Percentiles rank a stretch among this genome's conserved stretches.
phyloP scores from a whole-genome alignment of 345 rosid genomes.

The Sisymbrium irio region DNA sequence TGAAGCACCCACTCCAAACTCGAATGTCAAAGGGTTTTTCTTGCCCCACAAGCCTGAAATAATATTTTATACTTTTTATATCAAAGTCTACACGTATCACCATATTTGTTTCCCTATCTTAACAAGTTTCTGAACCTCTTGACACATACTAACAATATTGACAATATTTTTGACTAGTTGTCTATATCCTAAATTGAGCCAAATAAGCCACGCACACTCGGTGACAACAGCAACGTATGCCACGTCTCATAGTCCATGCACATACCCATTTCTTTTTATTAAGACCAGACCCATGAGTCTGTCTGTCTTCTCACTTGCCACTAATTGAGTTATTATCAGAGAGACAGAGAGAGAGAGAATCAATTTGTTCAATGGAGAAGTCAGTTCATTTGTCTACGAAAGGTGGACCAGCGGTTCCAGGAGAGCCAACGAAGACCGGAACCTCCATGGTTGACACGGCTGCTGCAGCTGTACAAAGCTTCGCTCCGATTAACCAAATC shows the following conservation, averaged over 20 bases:
- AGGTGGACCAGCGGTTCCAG: conserved; percentile 50
- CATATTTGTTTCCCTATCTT: neutral
- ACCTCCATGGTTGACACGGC: conserved; percentile 61
- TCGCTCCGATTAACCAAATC: conserved; percentile 58
- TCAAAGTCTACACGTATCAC: conserved; percentile 7
- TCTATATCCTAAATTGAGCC: neutral
- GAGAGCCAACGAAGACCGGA: conserved; percentile 49
- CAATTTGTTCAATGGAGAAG: conserved; percentile 24
- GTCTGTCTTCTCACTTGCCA: neutral
- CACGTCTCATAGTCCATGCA: conserved; percentile 29
- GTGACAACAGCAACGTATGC: neutral
- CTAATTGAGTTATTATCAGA: neutral
- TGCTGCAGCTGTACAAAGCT: conserved; percentile 60
- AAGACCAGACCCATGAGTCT: conserved; percentile 1
- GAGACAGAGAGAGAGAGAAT: neutral
- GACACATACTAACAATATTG: conserved; percentile 7
- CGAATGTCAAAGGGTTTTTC: neutral
- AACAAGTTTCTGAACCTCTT: neutral
- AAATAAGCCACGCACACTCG: conserved; percentile 28
- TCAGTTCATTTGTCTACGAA: conserved; percentile 27
- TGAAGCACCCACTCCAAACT: neutral
- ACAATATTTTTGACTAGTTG: neutral
- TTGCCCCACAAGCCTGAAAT: neutral
- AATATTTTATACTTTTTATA: neutral
- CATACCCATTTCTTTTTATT: neutral